Percentiles rank a stretch among this genome's conserved stretches.
These are phyloP conservation scores for Mortierella sp. DNA, from an alignment of 371 early-diverging fungal species.

Conservation along the genomic window DNA sequence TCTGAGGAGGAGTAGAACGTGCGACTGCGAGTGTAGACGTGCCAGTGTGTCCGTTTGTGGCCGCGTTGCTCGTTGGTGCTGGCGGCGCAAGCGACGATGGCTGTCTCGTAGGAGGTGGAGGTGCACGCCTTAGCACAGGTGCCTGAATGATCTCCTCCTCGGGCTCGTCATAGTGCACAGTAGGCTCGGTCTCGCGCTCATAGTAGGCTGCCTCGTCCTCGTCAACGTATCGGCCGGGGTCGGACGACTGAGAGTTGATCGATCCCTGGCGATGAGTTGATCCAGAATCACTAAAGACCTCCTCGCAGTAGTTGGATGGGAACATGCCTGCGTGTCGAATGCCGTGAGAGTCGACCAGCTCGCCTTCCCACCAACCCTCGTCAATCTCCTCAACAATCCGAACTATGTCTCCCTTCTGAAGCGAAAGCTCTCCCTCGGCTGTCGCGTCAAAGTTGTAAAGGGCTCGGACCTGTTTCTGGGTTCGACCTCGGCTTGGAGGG, in stretches of 20 bases:
- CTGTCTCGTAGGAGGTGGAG: slow-evolving; percentile 47
- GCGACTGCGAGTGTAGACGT: slow-evolving; percentile 24
- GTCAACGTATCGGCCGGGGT: slow-evolving; percentile 34
- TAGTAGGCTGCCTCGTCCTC: slow-evolving; percentile 57
- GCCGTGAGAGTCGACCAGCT: slow-evolving; percentile 65
- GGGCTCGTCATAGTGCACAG: slow-evolving; percentile 43
- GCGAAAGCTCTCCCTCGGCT: slow-evolving; percentile 75
- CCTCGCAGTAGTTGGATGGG: slow-evolving; percentile 87
- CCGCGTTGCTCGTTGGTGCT: slow-evolving; percentile 17
- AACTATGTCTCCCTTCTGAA: slow-evolving; percentile 79
- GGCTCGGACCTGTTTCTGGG: slow-evolving; percentile 65
- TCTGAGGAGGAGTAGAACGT: slow-evolving; percentile 41
- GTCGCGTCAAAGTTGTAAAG: slow-evolving; percentile 79
- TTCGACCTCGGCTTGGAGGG: slow-evolving; percentile 24
- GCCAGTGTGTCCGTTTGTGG: slow-evolving; percentile 16
- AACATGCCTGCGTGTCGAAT: slow-evolving; percentile 75
- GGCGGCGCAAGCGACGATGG: slow-evolving; percentile 11
- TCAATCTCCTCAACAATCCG: slow-evolving; percentile 82
- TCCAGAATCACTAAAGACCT: slow-evolving; percentile 34
- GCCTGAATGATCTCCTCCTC: slow-evolving; percentile 42
- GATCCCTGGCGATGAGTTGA: slow-evolving; percentile 41
- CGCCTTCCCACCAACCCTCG: slow-evolving; percentile 93
- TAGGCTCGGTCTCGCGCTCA: slow-evolving; percentile 49
- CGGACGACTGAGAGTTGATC: slow-evolving; percentile 44
- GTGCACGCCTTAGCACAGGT: slow-evolving; percentile 42